Percentiles rank a stretch among this genome's conserved stretches.
Conservation (phyloP, 352 stramenopile genomes). For the Phytopythium kandeliae region DNA sequence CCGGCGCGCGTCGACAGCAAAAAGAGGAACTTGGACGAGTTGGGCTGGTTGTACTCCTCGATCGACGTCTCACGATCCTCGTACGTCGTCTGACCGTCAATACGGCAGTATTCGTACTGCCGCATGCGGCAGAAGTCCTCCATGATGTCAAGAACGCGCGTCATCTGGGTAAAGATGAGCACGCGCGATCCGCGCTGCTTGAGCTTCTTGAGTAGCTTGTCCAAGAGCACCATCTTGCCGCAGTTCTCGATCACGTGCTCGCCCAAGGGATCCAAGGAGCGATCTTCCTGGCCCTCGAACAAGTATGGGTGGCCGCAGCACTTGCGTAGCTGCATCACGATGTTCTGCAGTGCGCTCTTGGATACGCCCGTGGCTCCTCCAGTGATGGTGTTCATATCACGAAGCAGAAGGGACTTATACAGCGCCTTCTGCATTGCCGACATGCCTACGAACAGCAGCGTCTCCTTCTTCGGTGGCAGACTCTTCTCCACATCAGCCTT, state of each 20-base stretch:
- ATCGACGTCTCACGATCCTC: constrained; percentile 83
- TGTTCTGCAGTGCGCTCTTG: constrained; percentile 79
- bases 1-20: constrained; percentile 96
- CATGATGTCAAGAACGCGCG: constrained; percentile 91
- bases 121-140: constrained; percentile 96
- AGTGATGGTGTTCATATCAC: constrained; percentile 92
- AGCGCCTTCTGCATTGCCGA: constrained; percentile 93
- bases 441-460: constrained; percentile 90
- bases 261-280: constrained; percentile 90
- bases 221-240: constrained; percentile 96
- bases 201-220: constrained; percentile 89
- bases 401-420: constrained; percentile 95
- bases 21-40: constrained; percentile 97
- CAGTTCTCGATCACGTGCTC: constrained; percentile 97
- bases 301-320: constrained; percentile 91
- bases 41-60: constrained; percentile 94
- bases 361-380: constrained; percentile 61
- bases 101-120: constrained; percentile 84
- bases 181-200: constrained; percentile 86
- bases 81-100: constrained; percentile 86
- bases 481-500: constrained; percentile 99
- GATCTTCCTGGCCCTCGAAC: constrained; percentile 95
- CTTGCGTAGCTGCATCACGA: constrained; percentile 87
- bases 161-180: constrained; percentile 94
- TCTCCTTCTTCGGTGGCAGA: constrained; percentile 97